Evolutionary conservation across 1,284 basidiomycete species (phyloP), one percentile per base, ranked within the genome.

Genomic region (Irpex rosettiformis): DNA sequence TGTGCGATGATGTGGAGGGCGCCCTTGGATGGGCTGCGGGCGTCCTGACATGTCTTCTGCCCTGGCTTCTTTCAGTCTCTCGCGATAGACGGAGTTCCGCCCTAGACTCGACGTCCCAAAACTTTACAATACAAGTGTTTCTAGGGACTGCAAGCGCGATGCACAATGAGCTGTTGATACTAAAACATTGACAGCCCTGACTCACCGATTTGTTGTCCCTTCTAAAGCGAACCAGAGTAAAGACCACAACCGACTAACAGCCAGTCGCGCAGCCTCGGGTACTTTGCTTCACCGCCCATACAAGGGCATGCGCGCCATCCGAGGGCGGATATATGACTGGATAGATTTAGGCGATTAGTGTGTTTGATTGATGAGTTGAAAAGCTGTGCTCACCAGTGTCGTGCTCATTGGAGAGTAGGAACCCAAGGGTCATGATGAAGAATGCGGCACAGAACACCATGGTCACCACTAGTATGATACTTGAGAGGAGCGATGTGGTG

Each of bases 401-500:
- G 58, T 67, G 67, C 52, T 72, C 69, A 22, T 69, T 64, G 62
- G 65, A 66, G 29, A 67, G 60, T 1, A 70, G 25, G 6, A 64
- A 71, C 11, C 66, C 66, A 6, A 67, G 55, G 33, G 63, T 60
- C 47, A 67, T 56, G 55, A 70, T 64, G 57, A 69, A 65, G 52
- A 67, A 40, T 43, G 65, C 69, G 16, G 65, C 70, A 11, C 58
- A 57, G 18, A 69, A 27, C 13, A 61, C 66, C 42, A 71, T 59
- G 33, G 60, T 57, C 28, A 69, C 60, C 25, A 71, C 67, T 56
- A 70, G 64, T 62, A 66, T 64, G 48, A 71, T 64, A n/a, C 69
- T 71, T 27, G 69, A 65, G 13, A 67, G 51, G 22, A 70, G 68
- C 3, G 68, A 64, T 42, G 68, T 37, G 16, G 33, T 18, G 54